Percentiles rank a stretch among this genome's conserved stretches.
These are phyloP conservation scores for Eimeria maxima DNA, from an alignment of 169 alveolate species.

Conservation along the genomic window DNA sequence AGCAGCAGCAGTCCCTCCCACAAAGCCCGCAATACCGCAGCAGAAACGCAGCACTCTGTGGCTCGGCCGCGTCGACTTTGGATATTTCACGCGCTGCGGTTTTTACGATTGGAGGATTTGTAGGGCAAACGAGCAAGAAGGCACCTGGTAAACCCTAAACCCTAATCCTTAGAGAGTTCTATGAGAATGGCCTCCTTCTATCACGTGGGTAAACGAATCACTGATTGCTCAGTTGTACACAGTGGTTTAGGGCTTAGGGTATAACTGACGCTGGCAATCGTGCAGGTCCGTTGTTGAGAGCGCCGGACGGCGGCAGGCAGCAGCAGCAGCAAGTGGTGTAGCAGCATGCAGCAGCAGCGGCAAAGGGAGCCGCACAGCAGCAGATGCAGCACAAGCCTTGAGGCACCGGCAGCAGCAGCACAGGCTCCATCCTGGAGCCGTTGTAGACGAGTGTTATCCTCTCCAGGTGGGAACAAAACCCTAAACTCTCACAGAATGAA, in stretches of 20 bases:
- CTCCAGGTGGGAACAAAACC: neutral
- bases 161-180: neutral
- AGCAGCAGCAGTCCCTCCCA: neutral
- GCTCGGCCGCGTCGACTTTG: slow-evolving; percentile 87
- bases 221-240: neutral
- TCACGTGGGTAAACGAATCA: neutral
- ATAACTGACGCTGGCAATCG: neutral
- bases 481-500: neutral
- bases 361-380: slow-evolving; percentile 49
- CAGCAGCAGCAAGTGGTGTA: slow-evolving; percentile 33
- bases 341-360: slow-evolving; percentile 15
- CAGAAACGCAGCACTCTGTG: slow-evolving; percentile 83
- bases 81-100: slow-evolving; percentile 93
- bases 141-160: slow-evolving; percentile 85
- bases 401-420: slow-evolving; percentile 57
- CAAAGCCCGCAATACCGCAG: neutral
- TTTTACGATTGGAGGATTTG: slow-evolving; percentile 95
- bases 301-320: slow-evolving; percentile 58
- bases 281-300: slow-evolving; percentile 65
- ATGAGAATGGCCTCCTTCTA: neutral
- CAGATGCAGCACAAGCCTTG: slow-evolving; percentile 47
- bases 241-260: slow-evolving; percentile 38
- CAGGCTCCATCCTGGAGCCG: neutral
- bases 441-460: slow-evolving; percentile 55
- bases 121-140: slow-evolving; percentile 87